Evolutionary conservation across 2,329 filamentous ascomycete species (phyloP), one percentile per base, ranked within the genome.

Genomic region (Pestalotiopsis sp.): DNA sequence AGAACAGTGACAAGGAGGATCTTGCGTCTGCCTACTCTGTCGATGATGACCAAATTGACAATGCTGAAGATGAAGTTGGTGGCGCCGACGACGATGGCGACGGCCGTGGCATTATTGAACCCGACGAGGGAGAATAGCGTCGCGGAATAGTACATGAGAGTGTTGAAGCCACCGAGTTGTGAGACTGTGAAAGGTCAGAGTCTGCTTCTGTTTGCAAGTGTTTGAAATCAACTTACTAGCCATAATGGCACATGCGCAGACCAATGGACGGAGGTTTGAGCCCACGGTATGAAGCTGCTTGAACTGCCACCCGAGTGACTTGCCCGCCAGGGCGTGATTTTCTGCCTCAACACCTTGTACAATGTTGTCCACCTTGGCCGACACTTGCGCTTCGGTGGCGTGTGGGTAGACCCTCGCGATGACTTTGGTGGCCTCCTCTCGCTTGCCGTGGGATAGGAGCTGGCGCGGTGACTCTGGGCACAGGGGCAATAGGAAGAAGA

Each of bases 381-480:
- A 71, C 1, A 86, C 78, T 69, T 85, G 83, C 60, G 80, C 73
- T 1, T 78, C 73, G 1, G 81, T 84, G 1, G 77, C 83, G 11
- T 81, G 73, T 13, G 80, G 81, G 69, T 81, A 86, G 65, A 86
- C 80, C 4, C 74, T 74, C 20, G 75, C 71, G 17, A 84, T 78
- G 13, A 83, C 79, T 2, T 62, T 68, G 5, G 76, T 77, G 2
- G 83, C 83, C 38, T 82, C 79, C 9, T 83, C 82, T 7, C 72
- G 56, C 56, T 79, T 80, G 4, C 78, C 76, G 63, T 84, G 82
- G n/a, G 75, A 81, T 36, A 86, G 76, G 4, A 86, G 76, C 68
- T 85, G 82, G 4, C 83, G 80, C 6, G 84, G 84, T 1, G 82
- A 84, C 68, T 87, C 84, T 0, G 84, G 84, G 70, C 83, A 85